Percentiles rank a stretch among this genome's conserved stretches.
Conservation (phyloP, 176 grass and related monocot genomes). For the Oryza glumipatula region DNA sequence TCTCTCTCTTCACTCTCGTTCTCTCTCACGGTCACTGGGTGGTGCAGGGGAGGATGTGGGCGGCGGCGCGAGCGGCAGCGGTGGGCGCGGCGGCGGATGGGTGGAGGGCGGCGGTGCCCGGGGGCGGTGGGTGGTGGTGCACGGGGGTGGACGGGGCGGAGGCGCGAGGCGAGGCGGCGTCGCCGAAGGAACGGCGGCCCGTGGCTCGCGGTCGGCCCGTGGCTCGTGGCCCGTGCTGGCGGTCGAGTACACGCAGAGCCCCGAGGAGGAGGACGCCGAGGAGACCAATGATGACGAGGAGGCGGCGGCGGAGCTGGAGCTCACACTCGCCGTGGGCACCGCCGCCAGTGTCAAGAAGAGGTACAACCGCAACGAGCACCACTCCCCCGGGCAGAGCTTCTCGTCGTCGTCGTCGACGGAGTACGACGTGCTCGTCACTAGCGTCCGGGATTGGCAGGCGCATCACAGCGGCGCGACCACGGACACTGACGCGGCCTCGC, state of each 20-base stretch:
- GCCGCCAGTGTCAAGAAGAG: conserved; percentile 49
- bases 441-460: conserved; percentile 5
- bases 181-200: too few species aligned
- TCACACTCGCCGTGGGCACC: conserved; percentile 66
- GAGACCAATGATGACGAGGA: conserved; percentile 57
- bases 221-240: conserved; percentile 15
- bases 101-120: too few species aligned
- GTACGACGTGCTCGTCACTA: conserved; percentile 41
- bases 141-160: too few species aligned
- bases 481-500: conserved; percentile 11
- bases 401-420: conserved; percentile 72
- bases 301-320: conserved; percentile 55
- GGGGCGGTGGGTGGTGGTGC: too few species aligned
- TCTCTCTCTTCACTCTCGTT: too few species aligned
- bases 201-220: too few species aligned
- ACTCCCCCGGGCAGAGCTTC: conserved; percentile 52
- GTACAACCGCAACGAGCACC: conserved; percentile 41
- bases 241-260: conserved; percentile 56
- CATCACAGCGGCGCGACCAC: too few species aligned
- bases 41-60: too few species aligned
- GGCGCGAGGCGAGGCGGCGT: too few species aligned
- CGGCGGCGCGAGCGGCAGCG: too few species aligned
- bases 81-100: too few species aligned
- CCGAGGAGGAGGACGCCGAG: conserved; percentile 36
- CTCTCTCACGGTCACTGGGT: too few species aligned